phyloP scores from a whole-genome alignment of 805 yeast species.

The Myxozyma neotropica region DNA sequence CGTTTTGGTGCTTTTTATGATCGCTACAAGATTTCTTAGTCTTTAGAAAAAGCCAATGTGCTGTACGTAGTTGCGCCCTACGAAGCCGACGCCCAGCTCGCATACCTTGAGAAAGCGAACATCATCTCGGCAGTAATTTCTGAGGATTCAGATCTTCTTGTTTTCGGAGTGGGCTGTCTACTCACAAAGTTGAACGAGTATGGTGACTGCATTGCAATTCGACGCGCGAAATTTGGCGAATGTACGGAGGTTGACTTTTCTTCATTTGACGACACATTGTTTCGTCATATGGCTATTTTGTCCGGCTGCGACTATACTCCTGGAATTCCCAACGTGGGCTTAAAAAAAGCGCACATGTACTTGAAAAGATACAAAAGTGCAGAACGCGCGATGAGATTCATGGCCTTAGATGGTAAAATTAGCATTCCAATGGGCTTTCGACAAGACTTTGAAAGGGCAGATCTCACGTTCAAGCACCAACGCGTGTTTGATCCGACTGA shows the following conservation, averaged over 20 bases:
- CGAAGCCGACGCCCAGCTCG: slow-evolving; percentile 98
- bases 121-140: slow-evolving; percentile 82
- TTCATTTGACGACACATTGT: slow-evolving; percentile 55
- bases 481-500: slow-evolving; percentile 75
- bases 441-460: slow-evolving; percentile 65
- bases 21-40: slow-evolving; percentile 16
- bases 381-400: slow-evolving; percentile 58
- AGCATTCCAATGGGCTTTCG: slow-evolving; percentile 60
- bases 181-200: slow-evolving; percentile 77
- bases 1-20: background rate
- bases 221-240: slow-evolving; percentile 55
- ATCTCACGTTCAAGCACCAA: slow-evolving; percentile 78
- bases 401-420: slow-evolving; percentile 62
- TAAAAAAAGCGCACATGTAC: slow-evolving; percentile 68
- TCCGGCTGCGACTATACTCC: slow-evolving; percentile 97
- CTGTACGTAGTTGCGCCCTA: slow-evolving; percentile 92
- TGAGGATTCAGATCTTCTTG: slow-evolving; percentile 89
- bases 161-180: slow-evolving; percentile 78
- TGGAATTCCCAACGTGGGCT: slow-evolving; percentile 81
- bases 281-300: slow-evolving; percentile 76
- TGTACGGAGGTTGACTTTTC: slow-evolving; percentile 55
- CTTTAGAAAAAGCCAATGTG: slow-evolving; percentile 57
- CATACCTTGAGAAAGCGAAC: slow-evolving; percentile 74
- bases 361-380: slow-evolving; percentile 56
- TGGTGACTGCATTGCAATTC: slow-evolving; percentile 70